Base-by-base conservation (phyloP, 345 rosid genomes). In the Hibiscus trionum region DNA sequence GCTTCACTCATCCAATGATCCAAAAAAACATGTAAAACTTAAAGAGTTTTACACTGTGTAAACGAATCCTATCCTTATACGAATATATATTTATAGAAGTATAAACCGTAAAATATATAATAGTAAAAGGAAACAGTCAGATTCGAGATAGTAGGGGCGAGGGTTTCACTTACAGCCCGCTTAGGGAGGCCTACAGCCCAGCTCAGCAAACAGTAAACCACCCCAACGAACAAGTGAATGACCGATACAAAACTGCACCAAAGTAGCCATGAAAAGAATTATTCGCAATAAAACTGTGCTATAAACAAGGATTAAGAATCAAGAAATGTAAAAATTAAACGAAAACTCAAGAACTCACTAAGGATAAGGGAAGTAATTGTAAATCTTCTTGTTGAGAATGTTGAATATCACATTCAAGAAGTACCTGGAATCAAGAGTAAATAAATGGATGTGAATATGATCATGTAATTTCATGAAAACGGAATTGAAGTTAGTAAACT, bases 381-480 rank as follows among this genome's bases (percentile, higher is more conserved):
- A 94, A 42, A 94, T 90, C 96, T 88, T 94, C 95, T 91, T 94
- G 93, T 94, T 94, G 7, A 94, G 82, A 74, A 94, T 94, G 86
- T 91, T 94, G 83, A 94, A 94, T 76, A 94, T 94, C 78, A 93
- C 97, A 66, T 93, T 93, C 84, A 91, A 81, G 82, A 93, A 91
- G 82, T 89, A 89, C 94, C 94, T 89, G 85, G 0, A n/a, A 12
- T 15, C 7, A 29, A 4, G 21, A 19, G 9, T 27, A 49, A 49
- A 14, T 10, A 46, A 46, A 46, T 11, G 50, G 50, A 44, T 9
- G 47, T 7, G 9, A 27, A 33, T 39, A 39, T 15, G 53, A 49
- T 49, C 53, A 49, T 3, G 53, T 49, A 49, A 49, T 49, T 49
- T 49, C n/a, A 49, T 11, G 16, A 15, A 49, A 17, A 52, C n/a